Percentiles rank a stretch among this genome's conserved stretches.
phyloP scores from a whole-genome alignment of 305 asterid species.

The Solanum hybrid region DNA sequence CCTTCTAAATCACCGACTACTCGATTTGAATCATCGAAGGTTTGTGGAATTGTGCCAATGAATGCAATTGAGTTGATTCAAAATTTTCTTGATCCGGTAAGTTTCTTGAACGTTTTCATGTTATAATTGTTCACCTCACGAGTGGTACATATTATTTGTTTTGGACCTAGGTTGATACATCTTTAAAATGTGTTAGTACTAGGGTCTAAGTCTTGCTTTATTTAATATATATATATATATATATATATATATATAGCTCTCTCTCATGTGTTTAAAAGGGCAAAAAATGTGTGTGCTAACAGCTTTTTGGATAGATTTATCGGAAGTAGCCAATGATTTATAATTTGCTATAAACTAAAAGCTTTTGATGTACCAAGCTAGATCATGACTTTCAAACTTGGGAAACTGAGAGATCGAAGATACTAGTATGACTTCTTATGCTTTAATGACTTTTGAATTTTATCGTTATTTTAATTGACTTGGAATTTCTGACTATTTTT shows the following conservation, averaged over 20 bases:
- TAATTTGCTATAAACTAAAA: neutral
- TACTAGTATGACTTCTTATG: neutral
- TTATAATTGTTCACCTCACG: neutral
- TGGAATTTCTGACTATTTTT: neutral
- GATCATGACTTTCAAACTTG: neutral
- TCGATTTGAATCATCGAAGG: slow-evolving; percentile 57
- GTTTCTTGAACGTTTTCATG: neutral
- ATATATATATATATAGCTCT: no score
- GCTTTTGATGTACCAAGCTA: neutral
- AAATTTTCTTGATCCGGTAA: slow-evolving; percentile 46
- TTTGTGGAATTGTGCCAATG: slow-evolving; percentile 47
- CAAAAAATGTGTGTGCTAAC: neutral
- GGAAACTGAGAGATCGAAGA: neutral
- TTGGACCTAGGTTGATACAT: neutral
- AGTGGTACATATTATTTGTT: neutral
- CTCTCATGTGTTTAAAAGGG: neutral
- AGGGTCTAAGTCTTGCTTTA: neutral
- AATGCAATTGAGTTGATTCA: slow-evolving; percentile 32
- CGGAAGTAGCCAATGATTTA: neutral
- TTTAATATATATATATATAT: no score
- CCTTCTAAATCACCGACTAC: slow-evolving; percentile 24
- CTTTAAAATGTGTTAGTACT: neutral
- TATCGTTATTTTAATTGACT: neutral
- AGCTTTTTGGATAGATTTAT: neutral
- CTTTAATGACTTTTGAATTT: no score